Evolutionary conservation across 202 grass and related monocot genomes (phyloP).

Genomic region (Zoysia matrella): DNA sequence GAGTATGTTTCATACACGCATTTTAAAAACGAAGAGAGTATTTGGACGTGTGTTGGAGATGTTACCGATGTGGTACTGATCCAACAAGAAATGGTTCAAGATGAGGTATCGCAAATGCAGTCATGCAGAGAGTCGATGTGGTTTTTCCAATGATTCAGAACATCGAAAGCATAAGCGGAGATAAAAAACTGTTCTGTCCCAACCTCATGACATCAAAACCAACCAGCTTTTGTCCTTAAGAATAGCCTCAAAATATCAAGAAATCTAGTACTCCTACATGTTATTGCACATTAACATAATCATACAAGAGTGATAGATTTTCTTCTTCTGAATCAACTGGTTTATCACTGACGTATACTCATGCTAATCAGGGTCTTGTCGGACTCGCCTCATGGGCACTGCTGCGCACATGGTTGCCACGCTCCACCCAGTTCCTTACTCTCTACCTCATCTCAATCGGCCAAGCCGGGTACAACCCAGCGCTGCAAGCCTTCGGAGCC

Average conservation of each 20-base stretch:
- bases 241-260: too few species aligned
- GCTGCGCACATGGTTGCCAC: conserved; percentile 62
- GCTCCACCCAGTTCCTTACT: conserved; percentile 71
- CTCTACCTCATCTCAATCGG: conserved; percentile 88
- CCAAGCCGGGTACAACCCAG: conserved; percentile 53
- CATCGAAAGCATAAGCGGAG: not conserved
- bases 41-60: not conserved
- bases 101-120: not conserved
- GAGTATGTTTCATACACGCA: not conserved
- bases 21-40: not conserved
- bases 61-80: not conserved
- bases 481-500: too few species aligned
- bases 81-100: conserved; percentile 1
- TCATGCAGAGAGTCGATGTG: not conserved
- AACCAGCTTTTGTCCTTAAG: too few species aligned
- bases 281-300: too few species aligned
- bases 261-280: too few species aligned
- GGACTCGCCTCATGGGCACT: conserved; percentile 72
- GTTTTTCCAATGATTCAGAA: not conserved
- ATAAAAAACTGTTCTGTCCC: not conserved
- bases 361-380: conserved; percentile 55
- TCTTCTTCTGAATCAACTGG: too few species aligned
- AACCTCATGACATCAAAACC: too few species aligned
- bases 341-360: too few species aligned
- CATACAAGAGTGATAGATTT: too few species aligned